Conservation (phyloP, 345 rosid genomes). For the Camelina sativa region DNA sequence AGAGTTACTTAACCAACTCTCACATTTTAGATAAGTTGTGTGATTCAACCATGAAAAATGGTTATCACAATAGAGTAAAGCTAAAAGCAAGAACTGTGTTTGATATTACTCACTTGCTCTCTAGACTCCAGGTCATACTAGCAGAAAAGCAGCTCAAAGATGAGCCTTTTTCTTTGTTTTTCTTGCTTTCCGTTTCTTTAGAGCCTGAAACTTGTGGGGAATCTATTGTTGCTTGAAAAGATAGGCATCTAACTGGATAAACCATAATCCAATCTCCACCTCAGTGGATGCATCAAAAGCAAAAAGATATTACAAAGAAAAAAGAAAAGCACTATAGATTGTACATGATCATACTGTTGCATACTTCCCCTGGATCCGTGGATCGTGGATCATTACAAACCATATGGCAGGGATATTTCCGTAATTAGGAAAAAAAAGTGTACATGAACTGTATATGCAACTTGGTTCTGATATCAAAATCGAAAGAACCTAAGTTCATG, state of each 20-base stretch:
- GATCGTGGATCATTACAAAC: slow-evolving; percentile 38
- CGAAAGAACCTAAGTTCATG: slow-evolving; percentile 33
- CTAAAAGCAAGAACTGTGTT: slow-evolving; percentile 28
- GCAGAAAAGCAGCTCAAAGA: slow-evolving; percentile 27
- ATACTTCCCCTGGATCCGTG: slow-evolving; percentile 28
- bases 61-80: slow-evolving; percentile 23
- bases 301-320: slow-evolving; percentile 35
- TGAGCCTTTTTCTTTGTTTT: not conserved
- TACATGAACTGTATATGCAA: slow-evolving; percentile 44
- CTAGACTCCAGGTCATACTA: slow-evolving; percentile 40
- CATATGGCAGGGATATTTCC: slow-evolving; percentile 36
- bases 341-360: slow-evolving; percentile 30
- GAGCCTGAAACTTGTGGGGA: slow-evolving; percentile 44
- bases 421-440: slow-evolving; percentile 16
- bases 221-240: slow-evolving; percentile 44
- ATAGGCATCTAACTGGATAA: slow-evolving; percentile 47
- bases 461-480: slow-evolving; percentile 32
- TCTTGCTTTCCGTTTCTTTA: slow-evolving; percentile 39
- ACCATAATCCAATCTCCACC: slow-evolving; percentile 40
- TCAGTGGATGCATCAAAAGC: slow-evolving; percentile 42
- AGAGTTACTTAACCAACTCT: not conserved
- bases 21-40: slow-evolving; percentile 13
- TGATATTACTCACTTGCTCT: slow-evolving; percentile 32
- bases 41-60: slow-evolving; percentile 16
- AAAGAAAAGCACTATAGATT: slow-evolving; percentile 10